Percentiles rank a stretch among this genome's conserved stretches.
These are phyloP conservation scores for Apiospora phragmitis DNA, from an alignment of 2,329 filamentous ascomycete species.

Conservation along the genomic window DNA sequence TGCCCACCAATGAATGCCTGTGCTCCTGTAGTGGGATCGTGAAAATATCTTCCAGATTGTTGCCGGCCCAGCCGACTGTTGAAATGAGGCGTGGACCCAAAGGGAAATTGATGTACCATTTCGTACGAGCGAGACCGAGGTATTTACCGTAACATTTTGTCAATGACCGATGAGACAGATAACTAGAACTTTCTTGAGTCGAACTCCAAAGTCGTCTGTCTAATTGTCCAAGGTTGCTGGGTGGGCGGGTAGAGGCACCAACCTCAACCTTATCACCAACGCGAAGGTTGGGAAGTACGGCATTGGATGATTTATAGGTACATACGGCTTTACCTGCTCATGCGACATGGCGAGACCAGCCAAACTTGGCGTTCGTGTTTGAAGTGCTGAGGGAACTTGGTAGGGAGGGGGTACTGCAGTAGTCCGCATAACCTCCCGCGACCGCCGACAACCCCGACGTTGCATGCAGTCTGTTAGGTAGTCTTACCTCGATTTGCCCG, in stretches of 20 bases:
- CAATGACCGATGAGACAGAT: neutral
- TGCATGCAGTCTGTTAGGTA: neutral
- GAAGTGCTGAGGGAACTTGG: neutral
- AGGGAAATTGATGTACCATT: slow-evolving; percentile 1
- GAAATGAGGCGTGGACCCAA: slow-evolving; percentile 3
- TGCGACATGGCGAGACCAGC: neutral
- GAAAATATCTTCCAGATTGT: neutral
- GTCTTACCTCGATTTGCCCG: neutral
- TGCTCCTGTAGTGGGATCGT: slow-evolving; percentile 3
- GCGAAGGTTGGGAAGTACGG: neutral
- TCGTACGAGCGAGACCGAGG: neutral
- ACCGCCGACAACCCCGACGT: neutral
- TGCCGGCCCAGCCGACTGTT: neutral
- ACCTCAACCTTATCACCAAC: neutral
- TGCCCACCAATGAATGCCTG: neutral
- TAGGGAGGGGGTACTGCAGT: neutral
- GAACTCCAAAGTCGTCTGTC: neutral
- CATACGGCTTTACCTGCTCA: neutral
- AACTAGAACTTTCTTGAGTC: neutral
- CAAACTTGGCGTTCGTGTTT: slow-evolving; percentile 1
- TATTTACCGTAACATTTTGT: neutral
- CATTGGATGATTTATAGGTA: neutral
- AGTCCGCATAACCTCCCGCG: neutral
- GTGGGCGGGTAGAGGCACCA: neutral
- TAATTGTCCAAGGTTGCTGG: neutral